Evolutionary conservation across 352 stramenopile species (phyloP).

Genomic region (Blastocystis sp.): DNA sequence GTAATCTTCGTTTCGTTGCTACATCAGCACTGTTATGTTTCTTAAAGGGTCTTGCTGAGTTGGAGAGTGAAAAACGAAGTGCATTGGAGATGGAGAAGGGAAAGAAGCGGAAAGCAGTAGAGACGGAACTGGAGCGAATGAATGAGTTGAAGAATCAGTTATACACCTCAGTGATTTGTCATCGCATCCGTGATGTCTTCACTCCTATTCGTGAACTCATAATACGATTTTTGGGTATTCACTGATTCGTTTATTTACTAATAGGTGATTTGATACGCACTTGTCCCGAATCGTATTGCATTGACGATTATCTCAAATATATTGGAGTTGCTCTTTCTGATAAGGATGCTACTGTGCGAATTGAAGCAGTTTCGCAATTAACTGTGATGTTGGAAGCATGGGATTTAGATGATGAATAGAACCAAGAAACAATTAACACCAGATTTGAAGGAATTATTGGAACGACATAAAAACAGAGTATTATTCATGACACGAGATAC

Average conservation of each 20-base stretch:
- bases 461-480: slow-evolving; percentile 24
- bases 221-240: not conserved
- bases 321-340: not conserved
- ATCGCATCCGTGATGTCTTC: slow-evolving; percentile 4
- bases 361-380: not conserved
- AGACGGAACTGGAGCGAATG: not conserved
- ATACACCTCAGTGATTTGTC: slow-evolving; percentile 3
- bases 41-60: not conserved
- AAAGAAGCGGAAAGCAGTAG: not conserved
- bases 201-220: not conserved
- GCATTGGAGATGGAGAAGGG: not conserved
- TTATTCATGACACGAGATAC: slow-evolving; percentile 51
- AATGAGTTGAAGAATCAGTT: slow-evolving; percentile 45
- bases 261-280: not conserved
- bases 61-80: not conserved
- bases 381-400: not conserved
- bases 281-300: not conserved
- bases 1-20: slow-evolving; percentile 21
- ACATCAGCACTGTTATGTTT: not conserved
- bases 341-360: not conserved
- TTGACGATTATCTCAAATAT: slow-evolving; percentile 44
- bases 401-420: not conserved
- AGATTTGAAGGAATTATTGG: not conserved
- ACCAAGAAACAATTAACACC: not conserved
- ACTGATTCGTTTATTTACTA: not conserved